Evolutionary conservation across 2,329 filamentous ascomycete species (phyloP), one percentile per base, ranked within the genome.

Genomic region (Byssochlamys sp.): DNA sequence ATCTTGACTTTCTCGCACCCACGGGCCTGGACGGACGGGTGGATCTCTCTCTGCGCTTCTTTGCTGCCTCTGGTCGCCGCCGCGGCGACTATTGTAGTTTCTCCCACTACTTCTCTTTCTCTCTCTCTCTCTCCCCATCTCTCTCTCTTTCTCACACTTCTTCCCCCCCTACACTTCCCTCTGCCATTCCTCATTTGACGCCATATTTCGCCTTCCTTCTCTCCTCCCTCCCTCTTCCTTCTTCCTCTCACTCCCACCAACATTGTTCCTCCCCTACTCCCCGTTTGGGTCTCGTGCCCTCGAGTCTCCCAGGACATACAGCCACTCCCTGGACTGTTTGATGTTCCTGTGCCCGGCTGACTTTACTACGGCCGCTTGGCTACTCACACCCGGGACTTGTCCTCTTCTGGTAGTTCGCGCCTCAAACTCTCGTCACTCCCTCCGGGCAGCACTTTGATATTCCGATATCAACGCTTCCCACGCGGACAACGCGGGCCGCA

Each of bases 41-140:
- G 67, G 65, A 67, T 64, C 61, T 65, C 62, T 58, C 61, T 62
- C 19, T 19, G 59, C 62, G 57, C 63, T 56, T 60, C 56, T 57
- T 62, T 62, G 61, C 57, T 53, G 61, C 53, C 56, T 55, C 58
- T 63, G 64, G 60, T 63, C 60, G 57, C 61, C 49, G 49, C 51
- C 52, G 55, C 55, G 35, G 29, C 26, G 35, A 33, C 56, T 51
- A 62, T 64, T 65, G 26, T 65, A 64, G 61, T 57, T 62, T 61
- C 62, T 64, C 62, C 60, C 60, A 59, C 55, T 62, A 55, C 61
- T 58, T 61, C 58, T 56, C 53, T 61, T 56, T 57, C 33, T 59
- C 53, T 59, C 59, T 59, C 55, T 49, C 59, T 55, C 35, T 39
- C 29, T n/a, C 52, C 7, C n/a, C 4, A 25, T 33, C 52, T 54